These are phyloP conservation scores for Fusarium globosum DNA, from an alignment of 2,329 filamentous ascomycete genomes.

Conservation along the genomic window DNA sequence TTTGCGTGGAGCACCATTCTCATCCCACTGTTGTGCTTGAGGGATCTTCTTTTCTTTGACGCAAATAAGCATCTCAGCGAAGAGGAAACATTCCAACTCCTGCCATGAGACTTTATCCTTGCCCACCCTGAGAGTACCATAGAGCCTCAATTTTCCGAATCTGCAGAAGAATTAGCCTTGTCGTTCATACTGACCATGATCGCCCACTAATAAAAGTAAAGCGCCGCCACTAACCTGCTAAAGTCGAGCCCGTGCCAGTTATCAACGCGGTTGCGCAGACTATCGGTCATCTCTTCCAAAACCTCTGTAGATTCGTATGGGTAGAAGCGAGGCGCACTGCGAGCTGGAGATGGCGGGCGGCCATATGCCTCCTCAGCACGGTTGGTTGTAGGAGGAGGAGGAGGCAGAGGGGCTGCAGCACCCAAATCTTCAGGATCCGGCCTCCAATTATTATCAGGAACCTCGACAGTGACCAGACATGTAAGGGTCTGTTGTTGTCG, in stretches of 20 bases:
- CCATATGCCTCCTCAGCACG: constrained; percentile 65
- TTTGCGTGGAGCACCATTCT: constrained; percentile 68
- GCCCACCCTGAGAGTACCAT: constrained; percentile 90
- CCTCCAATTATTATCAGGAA: constrained; percentile 91
- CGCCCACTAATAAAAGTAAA: background rate
- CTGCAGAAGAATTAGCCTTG: constrained; percentile 54
- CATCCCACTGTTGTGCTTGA: constrained; percentile 73
- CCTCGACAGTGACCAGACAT: constrained; percentile 92
- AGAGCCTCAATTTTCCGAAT: constrained; percentile 91
- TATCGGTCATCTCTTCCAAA: constrained; percentile 87
- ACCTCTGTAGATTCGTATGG: constrained; percentile 81
- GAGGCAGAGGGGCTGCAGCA: constrained; percentile 57
- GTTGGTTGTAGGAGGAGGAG: constrained; percentile 54
- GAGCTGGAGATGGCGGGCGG: constrained; percentile 70
- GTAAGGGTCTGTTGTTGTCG: constrained; percentile 95
- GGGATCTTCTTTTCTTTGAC: constrained; percentile 93
- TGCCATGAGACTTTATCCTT: constrained; percentile 98
- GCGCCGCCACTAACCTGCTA: constrained; percentile 65
- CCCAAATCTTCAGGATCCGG: constrained; percentile 85
- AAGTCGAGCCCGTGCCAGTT: constrained; percentile 99
- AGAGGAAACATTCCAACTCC: constrained; percentile 95
- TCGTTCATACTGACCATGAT: background rate
- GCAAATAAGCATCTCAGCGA: constrained; percentile 99
- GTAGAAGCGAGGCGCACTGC: constrained; percentile 68
- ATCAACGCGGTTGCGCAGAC: constrained; percentile 86